Evolutionary conservation across 2,329 filamentous ascomycete species (phyloP), one percentile per base, ranked within the genome.

Genomic region (Epicoccum nigrum): DNA sequence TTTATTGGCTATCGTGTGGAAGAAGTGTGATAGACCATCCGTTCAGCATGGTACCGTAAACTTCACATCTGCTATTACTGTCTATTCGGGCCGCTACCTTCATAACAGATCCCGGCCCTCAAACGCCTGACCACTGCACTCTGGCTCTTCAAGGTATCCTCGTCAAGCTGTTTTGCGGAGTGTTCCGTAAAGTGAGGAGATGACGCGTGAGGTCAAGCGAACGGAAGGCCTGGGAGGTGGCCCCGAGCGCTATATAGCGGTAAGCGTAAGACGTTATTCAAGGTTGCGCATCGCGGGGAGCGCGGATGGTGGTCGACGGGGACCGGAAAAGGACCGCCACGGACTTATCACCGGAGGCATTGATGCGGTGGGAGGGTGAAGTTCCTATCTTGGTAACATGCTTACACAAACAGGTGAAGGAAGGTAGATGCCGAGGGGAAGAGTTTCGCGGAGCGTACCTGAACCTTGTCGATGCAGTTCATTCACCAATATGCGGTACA

Each of bases 261-360:
- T n/a, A 38, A 38, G 13, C 17, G 15, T 23, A 32, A 47, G 20
- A 52, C 38, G 21, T 47, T 39, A 21, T 27, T 32, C 43, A 33
- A 52, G 31, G 21, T 47, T 39, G 28, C 33, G 38, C 43, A 33
- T 38, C 31, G 38, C 32, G 43, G 49, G 48, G 49, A 43, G 34
- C 16, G 35, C 32, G 42, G 48, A 45, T 30, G 19, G 15, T 28
- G 27, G 25, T 52, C 42, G 20, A 33, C 20, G 19, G 7, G 4
- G 13, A 33, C 48, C 42, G 37, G 31, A 38, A 20, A 46, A 46
- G 49, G 42, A 38, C 49, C 42, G 49, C 34, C 32, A 7, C 48
- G 38, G 42, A 25, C 20, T 28, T 15, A 31, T 31, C 20, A 15
- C 42, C 42, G 32, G 43, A 27, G n/a, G n/a, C n/a, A 46, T 42